Percentiles rank a stretch among this genome's conserved stretches.
Conservation (phyloP, 257 asterid species). For the Fraxinus excelsior region DNA sequence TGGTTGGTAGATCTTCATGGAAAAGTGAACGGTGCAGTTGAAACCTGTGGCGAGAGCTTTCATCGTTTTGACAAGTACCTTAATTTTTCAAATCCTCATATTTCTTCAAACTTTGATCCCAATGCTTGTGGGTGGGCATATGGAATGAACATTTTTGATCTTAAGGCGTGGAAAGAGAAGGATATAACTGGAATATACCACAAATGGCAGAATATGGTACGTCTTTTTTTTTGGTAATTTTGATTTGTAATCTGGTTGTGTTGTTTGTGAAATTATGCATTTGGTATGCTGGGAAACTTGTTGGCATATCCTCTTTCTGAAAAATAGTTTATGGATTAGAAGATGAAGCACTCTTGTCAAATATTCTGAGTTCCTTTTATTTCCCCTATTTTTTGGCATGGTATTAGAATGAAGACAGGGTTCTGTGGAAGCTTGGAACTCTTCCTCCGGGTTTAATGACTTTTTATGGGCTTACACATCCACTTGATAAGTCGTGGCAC, state of each 20-base stretch:
- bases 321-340: neutral
- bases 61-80: slow-evolving; percentile 96
- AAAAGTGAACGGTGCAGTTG: slow-evolving; percentile 97
- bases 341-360: neutral
- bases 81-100: slow-evolving; percentile 92
- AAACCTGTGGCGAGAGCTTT: slow-evolving; percentile 95
- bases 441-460: slow-evolving; percentile 97
- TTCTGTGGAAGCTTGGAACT: slow-evolving; percentile 97
- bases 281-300: neutral
- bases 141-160: slow-evolving; percentile 96
- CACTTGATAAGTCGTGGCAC: slow-evolving; percentile 95
- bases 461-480: slow-evolving; percentile 90
- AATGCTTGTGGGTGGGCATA: slow-evolving; percentile 99
- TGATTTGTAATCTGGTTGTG: neutral
- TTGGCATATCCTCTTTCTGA: neutral
- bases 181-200: slow-evolving; percentile 98
- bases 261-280: neutral
- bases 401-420: slow-evolving; percentile 85
- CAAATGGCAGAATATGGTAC: slow-evolving; percentile 98
- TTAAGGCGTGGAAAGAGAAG: slow-evolving; percentile 89
- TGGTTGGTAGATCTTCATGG: slow-evolving; percentile 87
- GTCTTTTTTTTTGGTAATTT: slow-evolving; percentile 10
- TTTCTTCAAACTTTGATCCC: slow-evolving; percentile 83
- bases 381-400: slow-evolving; percentile 24
- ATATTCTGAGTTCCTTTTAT: slow-evolving; percentile 10